phyloP scores from a whole-genome alignment of 768 basidiomycete species.

The Leucosporidium scottii region DNA sequence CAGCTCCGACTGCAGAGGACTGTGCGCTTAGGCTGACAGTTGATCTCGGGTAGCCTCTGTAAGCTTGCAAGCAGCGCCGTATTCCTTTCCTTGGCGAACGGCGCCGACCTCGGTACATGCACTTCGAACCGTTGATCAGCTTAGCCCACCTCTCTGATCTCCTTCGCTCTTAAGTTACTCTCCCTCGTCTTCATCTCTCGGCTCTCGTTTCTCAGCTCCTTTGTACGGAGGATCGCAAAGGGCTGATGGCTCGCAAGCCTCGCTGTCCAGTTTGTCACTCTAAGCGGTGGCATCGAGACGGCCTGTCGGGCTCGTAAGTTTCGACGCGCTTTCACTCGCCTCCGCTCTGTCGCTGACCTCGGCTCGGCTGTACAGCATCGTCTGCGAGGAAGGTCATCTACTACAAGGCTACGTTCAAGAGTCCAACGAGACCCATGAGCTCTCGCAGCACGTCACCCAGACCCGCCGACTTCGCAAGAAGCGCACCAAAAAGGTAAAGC shows the following conservation, averaged over 20 bases:
- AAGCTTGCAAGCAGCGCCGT: too few species aligned
- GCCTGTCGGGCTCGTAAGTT: constrained; percentile 20
- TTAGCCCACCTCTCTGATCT: background rate
- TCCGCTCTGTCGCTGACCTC: background rate
- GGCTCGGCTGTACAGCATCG: background rate
- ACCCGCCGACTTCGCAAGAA: constrained; percentile 24
- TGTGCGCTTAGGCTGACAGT: too few species aligned
- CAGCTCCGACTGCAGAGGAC: too few species aligned
- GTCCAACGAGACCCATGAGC: constrained; percentile 25
- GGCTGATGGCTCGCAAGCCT: constrained; percentile 11
- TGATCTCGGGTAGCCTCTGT: too few species aligned
- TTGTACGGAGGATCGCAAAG: background rate
- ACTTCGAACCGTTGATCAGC: too few species aligned
- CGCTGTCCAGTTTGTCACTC: constrained; percentile 28
- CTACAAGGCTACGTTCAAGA: constrained; percentile 30
- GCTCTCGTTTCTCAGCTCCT: background rate
- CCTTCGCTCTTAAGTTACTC: background rate
- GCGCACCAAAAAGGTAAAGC: background rate
- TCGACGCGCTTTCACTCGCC: background rate
- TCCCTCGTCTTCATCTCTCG: background rate
- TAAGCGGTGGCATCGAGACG: constrained; percentile 26
- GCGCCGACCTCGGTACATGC: too few species aligned
- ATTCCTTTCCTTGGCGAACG: too few species aligned
- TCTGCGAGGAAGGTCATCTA: constrained; percentile 33
- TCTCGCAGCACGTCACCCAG: constrained; percentile 10